Base-by-base conservation (phyloP, 441 rosid species). In the Populus hybrid region DNA sequence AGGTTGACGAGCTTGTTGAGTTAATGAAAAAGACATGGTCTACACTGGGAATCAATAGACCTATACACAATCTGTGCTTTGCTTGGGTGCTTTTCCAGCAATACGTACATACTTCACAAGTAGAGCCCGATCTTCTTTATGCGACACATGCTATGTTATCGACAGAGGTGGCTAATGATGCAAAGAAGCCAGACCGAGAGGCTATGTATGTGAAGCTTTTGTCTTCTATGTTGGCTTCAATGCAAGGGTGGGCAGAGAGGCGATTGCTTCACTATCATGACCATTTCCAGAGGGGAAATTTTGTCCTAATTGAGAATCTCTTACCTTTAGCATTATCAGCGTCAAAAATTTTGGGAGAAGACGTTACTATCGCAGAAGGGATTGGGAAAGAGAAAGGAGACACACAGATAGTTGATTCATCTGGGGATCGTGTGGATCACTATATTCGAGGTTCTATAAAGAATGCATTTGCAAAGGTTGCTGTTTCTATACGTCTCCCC, bases 21-120 rank as follows among this genome's bases (percentile, higher is more conserved):
- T 82, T 95, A 18, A 95, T 95, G 87, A 95, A 90, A 85, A 95
- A 94, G 82, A 94, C 99, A 2, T 95, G 99, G 99, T 79, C 91
- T 9, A 91, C 94, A 19, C 69, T 95, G 67, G 99, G 97, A 75
- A 91, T 95, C 81, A 90, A 83, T 71, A 74, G 93, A 72, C 82
- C 91, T 0, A 80, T 92, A 11, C 99, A 95, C 83, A 95, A 95
- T 59, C 73, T 91, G 12, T 94, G 97, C 80, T 89, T 92, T 81
- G 86, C 97, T 1, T 92, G 99, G 99, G 91, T 89, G 71, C 86
- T 95, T 70, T 94, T 95, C 85, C 89, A 89, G 26, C 99, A 94
- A 12, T 92, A 94, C 11, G 91, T 95, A 1, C 76, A 63, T 26
- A 92, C 97, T 5, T 78, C 86, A 8, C 92, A 92, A 67, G 75